A percentile compares a stretch with the other conserved stretches of the same genome.
These are phyloP conservation scores for Lippia alba DNA, from an alignment of 305 asterid genomes.

Conservation along the genomic window DNA sequence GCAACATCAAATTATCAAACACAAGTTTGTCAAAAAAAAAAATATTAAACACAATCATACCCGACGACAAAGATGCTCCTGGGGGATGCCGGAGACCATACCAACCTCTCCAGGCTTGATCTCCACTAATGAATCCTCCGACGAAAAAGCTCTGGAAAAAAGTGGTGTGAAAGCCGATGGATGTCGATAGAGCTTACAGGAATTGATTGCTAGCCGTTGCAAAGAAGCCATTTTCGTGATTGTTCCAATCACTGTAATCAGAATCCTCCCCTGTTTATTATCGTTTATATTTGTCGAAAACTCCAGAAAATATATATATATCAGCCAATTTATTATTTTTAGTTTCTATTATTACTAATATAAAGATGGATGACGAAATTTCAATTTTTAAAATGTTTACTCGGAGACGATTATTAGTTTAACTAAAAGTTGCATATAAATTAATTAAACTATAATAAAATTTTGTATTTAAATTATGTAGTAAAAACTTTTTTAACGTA, in stretches of 20 bases:
- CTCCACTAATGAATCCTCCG: slow-evolving; percentile 61
- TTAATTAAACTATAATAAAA: no score
- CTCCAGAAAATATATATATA: no score
- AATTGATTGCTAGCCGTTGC: slow-evolving; percentile 48
- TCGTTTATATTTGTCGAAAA: no score
- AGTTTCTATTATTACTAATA: no score
- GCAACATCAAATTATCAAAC: background rate
- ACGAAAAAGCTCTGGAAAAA: slow-evolving; percentile 44
- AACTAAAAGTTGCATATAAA: no score
- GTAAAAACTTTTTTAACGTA: no score
- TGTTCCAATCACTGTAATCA: slow-evolving; percentile 4
- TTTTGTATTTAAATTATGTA: no score
- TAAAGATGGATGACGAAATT: no score
- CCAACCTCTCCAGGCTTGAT: slow-evolving; percentile 71
- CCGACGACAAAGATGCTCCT: slow-evolving; percentile 68
- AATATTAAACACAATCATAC: slow-evolving; percentile 43
- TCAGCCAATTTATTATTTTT: no score
- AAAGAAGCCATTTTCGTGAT: slow-evolving; percentile 53
- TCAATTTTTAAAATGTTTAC: no score
- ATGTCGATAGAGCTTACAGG: slow-evolving; percentile 38
- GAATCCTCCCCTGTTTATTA: background rate
- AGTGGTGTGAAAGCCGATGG: slow-evolving; percentile 32
- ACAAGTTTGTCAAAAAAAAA: no score
- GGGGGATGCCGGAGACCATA: slow-evolving; percentile 66
- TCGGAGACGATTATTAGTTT: no score